Evolutionary conservation across 1,284 basidiomycete genomes (phyloP), one percentile per base, ranked within the genome.

Genomic region (Butyriboletus appendiculatus): DNA sequence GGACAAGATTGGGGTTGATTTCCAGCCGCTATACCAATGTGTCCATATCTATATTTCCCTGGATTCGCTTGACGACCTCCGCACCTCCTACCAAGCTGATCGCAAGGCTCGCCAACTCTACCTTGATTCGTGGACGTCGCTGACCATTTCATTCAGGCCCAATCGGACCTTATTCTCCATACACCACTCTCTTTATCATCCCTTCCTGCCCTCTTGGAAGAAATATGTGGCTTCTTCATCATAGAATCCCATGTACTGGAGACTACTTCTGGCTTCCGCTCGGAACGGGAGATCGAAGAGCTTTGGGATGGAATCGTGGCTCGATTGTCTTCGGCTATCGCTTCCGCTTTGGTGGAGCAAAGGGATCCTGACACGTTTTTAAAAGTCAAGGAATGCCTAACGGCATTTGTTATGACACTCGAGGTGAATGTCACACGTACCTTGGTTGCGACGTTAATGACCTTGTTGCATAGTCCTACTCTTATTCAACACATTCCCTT

Each of bases 191-290:
- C 81, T 35, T 72, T 87, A 30, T 74, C 76, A 12, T 80, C 81
- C 34, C 78, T 87, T 22, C 76, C 78, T 10, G 73, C 82, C 24
- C 76, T 97, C 18, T 88, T 92, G 38, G 89, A 98, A 72, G 93
- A 98, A 72, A 93, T 98, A 57, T 91, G 96, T n/a, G 97, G 97
- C 0, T 99, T 98, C 75, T 99, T 99, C 76, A 94, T 99, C 55
- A 90, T 99, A 59, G 97, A 99, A 72, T 88, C 85, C 6, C 90
- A 98, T 66, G 96, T 99, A 0, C 81, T 98, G 6, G 84, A 89
- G 61, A 94, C 94, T 0, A 94, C 94, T 7, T 85, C 83, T 14
- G 80, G 78, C 35, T 99, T 99, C 75, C 84, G 97, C 14, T 92
- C 91, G 15, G 86, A 91, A 63, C 80, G 86, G 34, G 95, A 99